Base-by-base conservation (phyloP, 2,329 filamentous ascomycete species). In the Neurospora sp. region DNA sequence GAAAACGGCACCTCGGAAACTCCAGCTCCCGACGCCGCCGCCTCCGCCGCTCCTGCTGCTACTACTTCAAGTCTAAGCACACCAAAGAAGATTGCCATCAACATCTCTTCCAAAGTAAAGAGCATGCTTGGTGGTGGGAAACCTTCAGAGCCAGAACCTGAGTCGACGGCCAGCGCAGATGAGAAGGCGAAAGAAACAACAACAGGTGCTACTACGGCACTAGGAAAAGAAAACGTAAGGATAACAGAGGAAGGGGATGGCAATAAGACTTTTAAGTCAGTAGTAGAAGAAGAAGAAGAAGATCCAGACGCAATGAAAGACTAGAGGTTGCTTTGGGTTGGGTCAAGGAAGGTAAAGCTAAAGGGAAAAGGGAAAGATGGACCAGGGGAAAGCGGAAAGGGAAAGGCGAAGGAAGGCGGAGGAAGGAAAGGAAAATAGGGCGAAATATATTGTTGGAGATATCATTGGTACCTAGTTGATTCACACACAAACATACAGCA, bases 81-180 rank as follows among this genome's bases (percentile, higher is more conserved):
- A 23, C 40, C 67, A 8, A 75, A 71, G 66, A 75, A 74, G 70
- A 75, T 76, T 39, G 69, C 75, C 6, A 74, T 76, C 41, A 75
- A 69, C 28, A 72, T 76, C 36, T 72, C 73, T 62, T 33, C 52
- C 12, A 62, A 62, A 62, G 52, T 62, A 33, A 62, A 62, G 23
- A 62, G 52, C 28, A 62, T 62, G 52, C 28, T 62, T 62, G 52
- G 52, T n/a, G 52, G 52, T 36, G 52, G 52, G 23, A 62, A 62
- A 17, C 23, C 15, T 10, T 33, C 28, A 2, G 52, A 62, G 52
- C 28, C 52, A 2, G 23, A 36, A 15, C 3, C 52, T 2, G 23
- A 17, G 6, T 8, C 52, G 12, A 33, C 11, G 6, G 17, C 23
- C 15, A 33, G 52, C 52, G 52, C 52, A 3, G 15, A 57, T 8